These are phyloP conservation scores for Echites panduratus DNA, from an alignment of 257 asterid species.

Conservation along the genomic window DNA sequence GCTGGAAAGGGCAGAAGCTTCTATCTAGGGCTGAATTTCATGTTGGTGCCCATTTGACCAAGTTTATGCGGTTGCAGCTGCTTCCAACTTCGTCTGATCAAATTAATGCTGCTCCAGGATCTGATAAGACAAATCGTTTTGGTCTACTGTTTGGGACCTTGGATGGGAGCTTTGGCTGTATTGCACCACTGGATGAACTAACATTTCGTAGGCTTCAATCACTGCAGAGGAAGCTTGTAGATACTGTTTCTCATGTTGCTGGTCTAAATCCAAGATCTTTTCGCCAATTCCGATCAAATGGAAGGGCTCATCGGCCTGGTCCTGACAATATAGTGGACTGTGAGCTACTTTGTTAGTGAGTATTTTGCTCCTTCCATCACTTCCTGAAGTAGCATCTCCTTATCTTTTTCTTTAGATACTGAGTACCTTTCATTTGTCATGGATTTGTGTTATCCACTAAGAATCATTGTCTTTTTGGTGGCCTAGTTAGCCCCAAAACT, in stretches of 20 bases:
- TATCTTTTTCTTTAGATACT: background rate
- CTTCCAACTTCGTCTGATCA: slow-evolving; percentile 75
- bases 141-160: slow-evolving; percentile 87
- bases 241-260: slow-evolving; percentile 79
- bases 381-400: background rate
- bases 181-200: slow-evolving; percentile 95
- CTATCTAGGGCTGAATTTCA: slow-evolving; percentile 95
- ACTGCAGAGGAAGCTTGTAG: slow-evolving; percentile 88
- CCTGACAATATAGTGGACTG: slow-evolving; percentile 93
- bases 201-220: slow-evolving; percentile 94
- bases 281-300: slow-evolving; percentile 75
- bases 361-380: background rate
- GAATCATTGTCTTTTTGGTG: background rate
- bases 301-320: slow-evolving; percentile 98
- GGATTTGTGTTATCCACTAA: background rate
- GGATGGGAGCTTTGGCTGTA: slow-evolving; percentile 92
- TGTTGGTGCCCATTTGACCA: slow-evolving; percentile 84
- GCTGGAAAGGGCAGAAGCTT: slow-evolving; percentile 99
- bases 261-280: slow-evolving; percentile 91
- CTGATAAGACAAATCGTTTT: slow-evolving; percentile 92
- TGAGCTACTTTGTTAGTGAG: slow-evolving; percentile 91
- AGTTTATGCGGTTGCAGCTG: slow-evolving; percentile 80
- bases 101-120: slow-evolving; percentile 41
- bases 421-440: background rate
- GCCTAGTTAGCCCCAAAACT: background rate